These are phyloP conservation scores for Arctium lappa DNA, from an alignment of 129 eudicot genomes.

Conservation along the genomic window DNA sequence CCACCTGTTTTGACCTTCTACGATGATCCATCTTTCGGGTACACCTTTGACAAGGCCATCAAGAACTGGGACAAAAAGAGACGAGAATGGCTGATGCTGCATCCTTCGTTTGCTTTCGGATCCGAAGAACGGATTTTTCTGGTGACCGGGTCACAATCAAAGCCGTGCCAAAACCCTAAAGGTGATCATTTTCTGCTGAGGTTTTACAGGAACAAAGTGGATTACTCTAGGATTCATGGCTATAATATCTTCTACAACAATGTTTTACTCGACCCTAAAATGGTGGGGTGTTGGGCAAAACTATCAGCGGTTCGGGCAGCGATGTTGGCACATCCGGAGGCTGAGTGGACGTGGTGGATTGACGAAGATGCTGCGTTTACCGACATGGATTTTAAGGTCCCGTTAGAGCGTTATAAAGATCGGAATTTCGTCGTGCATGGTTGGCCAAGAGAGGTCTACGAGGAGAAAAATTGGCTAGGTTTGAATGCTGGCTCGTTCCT, in stretches of 20 bases:
- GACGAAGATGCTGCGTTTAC: conserved; percentile 54
- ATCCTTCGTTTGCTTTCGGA: conserved; percentile 25
- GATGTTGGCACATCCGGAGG: conserved; percentile 58
- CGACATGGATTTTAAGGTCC: conserved; percentile 53
- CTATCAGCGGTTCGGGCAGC: conserved; percentile 40
- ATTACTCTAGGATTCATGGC: conserved; percentile 44
- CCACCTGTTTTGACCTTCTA: conserved; percentile 38
- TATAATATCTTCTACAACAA: conserved; percentile 47
- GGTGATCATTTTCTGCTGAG: conserved; percentile 40
- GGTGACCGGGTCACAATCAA: conserved; percentile 33
- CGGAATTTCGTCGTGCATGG: conserved; percentile 41
- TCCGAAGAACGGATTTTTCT: conserved; percentile 21
- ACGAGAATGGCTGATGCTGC: conserved; percentile 29
- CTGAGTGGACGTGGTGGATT: conserved; percentile 61
- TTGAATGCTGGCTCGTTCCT: conserved; percentile 75
- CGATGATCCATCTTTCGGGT: conserved; percentile 41
- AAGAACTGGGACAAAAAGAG: conserved; percentile 34
- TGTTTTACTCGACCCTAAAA: conserved; percentile 30
- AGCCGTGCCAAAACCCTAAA: conserved; percentile 29
- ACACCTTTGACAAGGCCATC: conserved; percentile 21
- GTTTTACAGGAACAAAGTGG: conserved; percentile 37
- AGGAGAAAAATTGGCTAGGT: conserved; percentile 63
- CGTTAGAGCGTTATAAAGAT: conserved; percentile 32
- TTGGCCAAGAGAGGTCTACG: conserved; percentile 41
- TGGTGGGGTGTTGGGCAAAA: conserved; percentile 43